Evolutionary conservation across 2,329 filamentous ascomycete species (phyloP), one percentile per base, ranked within the genome.

Genomic region (Ophiostoma sp.): DNA sequence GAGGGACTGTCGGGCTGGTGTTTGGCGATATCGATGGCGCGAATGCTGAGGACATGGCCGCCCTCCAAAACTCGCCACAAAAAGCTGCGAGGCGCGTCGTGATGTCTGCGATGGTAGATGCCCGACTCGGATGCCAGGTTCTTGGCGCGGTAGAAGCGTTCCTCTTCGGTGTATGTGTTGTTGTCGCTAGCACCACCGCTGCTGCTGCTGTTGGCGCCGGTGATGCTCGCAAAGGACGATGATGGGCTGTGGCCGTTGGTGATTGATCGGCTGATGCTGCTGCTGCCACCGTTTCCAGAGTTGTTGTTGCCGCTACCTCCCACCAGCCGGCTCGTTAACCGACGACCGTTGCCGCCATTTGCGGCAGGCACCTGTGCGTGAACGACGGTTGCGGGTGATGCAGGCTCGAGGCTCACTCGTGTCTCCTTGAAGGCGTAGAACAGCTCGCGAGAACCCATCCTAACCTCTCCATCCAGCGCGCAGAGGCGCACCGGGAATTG

Each of bases 41-140:
- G 92, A 69, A 99, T 87, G 82, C 96, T 95, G 77, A 99, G 86
- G 75, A 94, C 86, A 77, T 89, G 92, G 79, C 90, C 90, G 78
- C 93, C 90, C 79, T 97, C 92, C 75, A 98, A 84, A 52, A 98
- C 87, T 77, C 95, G 90, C 96, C 96, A 99, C 66, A 97, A 87
- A 80, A 98, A 97, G 82, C 90, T 93, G 79, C 93, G 91, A 52
- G 96, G 96, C 76, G 92, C 91, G 76, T 88, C 86, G 79, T 92
- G 89, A 81, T 92, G 88, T 81, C 89, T 88, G 72, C 96, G 90
- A 82, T 97, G 94, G 84, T 93, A 97, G 72, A 98, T 87, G 2
- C 93, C 94, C 36, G 93, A 92, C 42, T 94, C 89, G 1, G 87
- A 91, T 33, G 95, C 93, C 71, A 98, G 84, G 79, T 93, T 89